These are phyloP conservation scores for Puccinia novopanici DNA, from an alignment of 1,284 basidiomycete species.

Conservation along the genomic window DNA sequence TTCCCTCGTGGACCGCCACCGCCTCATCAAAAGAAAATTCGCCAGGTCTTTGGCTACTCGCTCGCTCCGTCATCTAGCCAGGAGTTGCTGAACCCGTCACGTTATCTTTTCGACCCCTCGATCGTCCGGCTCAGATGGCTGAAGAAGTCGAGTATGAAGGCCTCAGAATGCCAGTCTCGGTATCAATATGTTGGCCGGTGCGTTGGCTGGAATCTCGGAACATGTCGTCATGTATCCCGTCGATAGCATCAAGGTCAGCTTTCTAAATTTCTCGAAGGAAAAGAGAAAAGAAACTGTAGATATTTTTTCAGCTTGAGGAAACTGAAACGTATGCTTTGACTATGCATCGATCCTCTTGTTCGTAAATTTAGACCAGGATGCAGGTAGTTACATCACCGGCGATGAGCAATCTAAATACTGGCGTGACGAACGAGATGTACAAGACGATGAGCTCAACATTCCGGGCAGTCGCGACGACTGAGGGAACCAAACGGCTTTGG, in stretches of 20 bases:
- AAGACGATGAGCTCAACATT: constrained; percentile 86
- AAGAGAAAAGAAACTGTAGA: not conserved
- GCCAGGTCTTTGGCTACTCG: not conserved
- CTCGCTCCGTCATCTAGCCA: not conserved
- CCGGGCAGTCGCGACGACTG: constrained; percentile 83
- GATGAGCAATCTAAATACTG: constrained; percentile 60
- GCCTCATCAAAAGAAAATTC: not conserved
- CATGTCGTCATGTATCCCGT: constrained; percentile 99
- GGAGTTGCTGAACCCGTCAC: not conserved
- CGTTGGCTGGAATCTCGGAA: constrained; percentile 95
- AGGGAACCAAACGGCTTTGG: constrained; percentile 89
- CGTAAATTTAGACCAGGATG: constrained; percentile 90
- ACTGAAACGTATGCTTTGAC: not conserved
- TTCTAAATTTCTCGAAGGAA: not conserved
- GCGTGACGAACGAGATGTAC: constrained; percentile 64
- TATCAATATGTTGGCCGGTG: constrained; percentile 96
- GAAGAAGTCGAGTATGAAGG: constrained; percentile 54
- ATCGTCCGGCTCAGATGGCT: constrained; percentile 20
- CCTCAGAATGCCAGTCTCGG: constrained; percentile 56
- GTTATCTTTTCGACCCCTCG: too few relatives aligned
- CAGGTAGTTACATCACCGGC: constrained; percentile 83
- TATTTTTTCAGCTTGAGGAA: not conserved
- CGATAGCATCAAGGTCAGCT: constrained; percentile 89
- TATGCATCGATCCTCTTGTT: not conserved
- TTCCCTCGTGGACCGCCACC: not conserved